These are phyloP conservation scores for Rhynchospora breviuscula DNA, from an alignment of 176 grass and related monocot species.

Conservation along the genomic window DNA sequence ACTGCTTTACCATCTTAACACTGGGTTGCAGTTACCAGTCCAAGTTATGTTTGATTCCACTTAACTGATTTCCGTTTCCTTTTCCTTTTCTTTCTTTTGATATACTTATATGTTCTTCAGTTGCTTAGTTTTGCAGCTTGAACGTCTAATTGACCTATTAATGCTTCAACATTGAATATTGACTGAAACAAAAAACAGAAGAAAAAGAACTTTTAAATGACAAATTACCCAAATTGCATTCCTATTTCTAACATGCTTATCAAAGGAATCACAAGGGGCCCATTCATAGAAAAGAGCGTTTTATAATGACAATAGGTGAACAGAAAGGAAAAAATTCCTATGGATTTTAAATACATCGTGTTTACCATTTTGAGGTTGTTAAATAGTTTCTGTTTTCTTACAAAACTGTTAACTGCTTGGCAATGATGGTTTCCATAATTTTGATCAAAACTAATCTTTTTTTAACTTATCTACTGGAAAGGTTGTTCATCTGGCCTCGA, in stretches of 20 bases:
- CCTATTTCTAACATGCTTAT: neutral
- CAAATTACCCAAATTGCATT: neutral
- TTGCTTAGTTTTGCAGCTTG: neutral
- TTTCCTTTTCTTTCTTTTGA: neutral
- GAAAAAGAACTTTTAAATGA: neutral
- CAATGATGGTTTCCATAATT: slow-evolving; percentile 18
- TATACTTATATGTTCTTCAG: neutral
- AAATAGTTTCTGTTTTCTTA: neutral
- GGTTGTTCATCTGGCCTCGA: slow-evolving; percentile 51
- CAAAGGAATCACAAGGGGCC: neutral
- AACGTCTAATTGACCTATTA: neutral
- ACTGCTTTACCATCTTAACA: neutral
- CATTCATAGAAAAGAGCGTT: neutral
- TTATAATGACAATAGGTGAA: neutral
- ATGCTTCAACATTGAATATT: neutral
- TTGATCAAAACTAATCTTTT: slow-evolving; percentile 27
- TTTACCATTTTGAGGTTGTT: slow-evolving; percentile 10
- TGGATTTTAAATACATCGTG: slow-evolving; percentile 1
- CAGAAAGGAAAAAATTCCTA: neutral
- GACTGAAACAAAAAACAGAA: neutral
- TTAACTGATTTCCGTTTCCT: neutral
- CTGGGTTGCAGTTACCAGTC: neutral
- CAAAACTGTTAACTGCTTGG: slow-evolving; percentile 8
- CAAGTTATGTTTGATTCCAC: neutral
- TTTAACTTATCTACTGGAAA: slow-evolving; percentile 51